These are phyloP conservation scores for Elongisporangium prolatum DNA, from an alignment of 352 stramenopile genomes.

Conservation along the genomic window DNA sequence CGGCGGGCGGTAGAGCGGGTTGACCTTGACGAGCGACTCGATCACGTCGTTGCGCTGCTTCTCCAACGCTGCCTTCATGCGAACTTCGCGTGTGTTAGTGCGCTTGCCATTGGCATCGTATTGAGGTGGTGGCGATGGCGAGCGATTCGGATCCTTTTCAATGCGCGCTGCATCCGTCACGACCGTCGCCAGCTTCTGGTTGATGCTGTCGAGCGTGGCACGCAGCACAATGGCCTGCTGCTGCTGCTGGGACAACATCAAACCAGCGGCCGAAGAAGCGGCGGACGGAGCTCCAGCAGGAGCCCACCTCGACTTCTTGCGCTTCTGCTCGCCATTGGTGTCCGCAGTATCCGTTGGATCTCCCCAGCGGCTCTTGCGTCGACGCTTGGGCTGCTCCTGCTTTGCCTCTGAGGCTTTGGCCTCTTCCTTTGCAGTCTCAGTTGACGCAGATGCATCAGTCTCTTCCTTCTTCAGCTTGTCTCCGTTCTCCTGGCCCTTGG, in stretches of 20 bases:
- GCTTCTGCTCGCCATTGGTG: slow-evolving; percentile 32
- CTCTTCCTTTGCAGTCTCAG: too few species aligned
- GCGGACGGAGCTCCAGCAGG: slow-evolving; percentile 31
- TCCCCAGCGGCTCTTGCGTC: slow-evolving; percentile 85
- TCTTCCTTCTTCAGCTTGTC: slow-evolving; percentile 5
- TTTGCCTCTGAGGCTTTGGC: background rate
- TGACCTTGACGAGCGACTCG: slow-evolving; percentile 95
- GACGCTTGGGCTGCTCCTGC: slow-evolving; percentile 45
- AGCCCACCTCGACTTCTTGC: slow-evolving; percentile 82
- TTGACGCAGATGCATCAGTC: background rate
- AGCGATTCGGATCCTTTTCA: slow-evolving; percentile 86
- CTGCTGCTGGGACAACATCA: slow-evolving; percentile 47
- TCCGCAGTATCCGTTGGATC: slow-evolving; percentile 39
- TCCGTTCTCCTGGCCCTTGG: slow-evolving; percentile 12
- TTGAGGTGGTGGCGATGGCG: slow-evolving; percentile 89
- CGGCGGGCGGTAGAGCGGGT: slow-evolving; percentile 85
- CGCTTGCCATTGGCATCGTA: slow-evolving; percentile 96
- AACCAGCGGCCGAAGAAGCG: slow-evolving; percentile 39
- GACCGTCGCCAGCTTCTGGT: slow-evolving; percentile 75
- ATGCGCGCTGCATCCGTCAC: slow-evolving; percentile 67
- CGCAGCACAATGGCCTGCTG: slow-evolving; percentile 72
- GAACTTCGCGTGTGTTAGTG: slow-evolving; percentile 95
- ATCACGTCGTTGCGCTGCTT: slow-evolving; percentile 91
- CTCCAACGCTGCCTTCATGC: slow-evolving; percentile 91
- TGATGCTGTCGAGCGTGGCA: slow-evolving; percentile 68